Evolutionary conservation across 129 eudicot species (phyloP).

Genomic region (Flaveria sonorensis): DNA sequence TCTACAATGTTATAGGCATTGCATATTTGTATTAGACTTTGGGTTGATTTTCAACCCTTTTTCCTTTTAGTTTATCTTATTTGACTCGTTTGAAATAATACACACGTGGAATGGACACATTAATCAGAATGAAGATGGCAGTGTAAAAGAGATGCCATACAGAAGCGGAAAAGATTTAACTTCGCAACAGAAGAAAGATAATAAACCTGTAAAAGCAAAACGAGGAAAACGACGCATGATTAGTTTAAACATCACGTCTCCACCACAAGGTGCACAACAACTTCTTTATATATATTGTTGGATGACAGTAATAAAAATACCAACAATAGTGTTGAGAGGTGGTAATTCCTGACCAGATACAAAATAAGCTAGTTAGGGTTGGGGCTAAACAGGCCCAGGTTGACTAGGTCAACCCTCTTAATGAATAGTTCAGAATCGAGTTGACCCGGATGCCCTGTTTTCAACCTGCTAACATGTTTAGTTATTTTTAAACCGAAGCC

Average conservation of each 20-base stretch:
- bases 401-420: background rate
- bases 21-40: too few relatives aligned
- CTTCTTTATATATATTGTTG: background rate
- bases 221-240: conserved; percentile 40
- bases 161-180: conserved; percentile 26
- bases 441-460: background rate
- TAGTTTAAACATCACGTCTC: conserved; percentile 29
- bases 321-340: background rate
- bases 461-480: background rate
- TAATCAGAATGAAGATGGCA: conserved; percentile 29
- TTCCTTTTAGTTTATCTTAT: background rate
- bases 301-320: background rate
- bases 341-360: background rate
- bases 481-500: too few relatives aligned
- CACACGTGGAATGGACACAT: background rate
- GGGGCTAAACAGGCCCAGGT: background rate
- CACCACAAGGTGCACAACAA: conserved; percentile 42
- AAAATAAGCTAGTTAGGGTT: background rate
- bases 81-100: background rate
- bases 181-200: conserved; percentile 22
- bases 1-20: background rate
- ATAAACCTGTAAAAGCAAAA: conserved; percentile 42
- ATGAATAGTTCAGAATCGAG: too few relatives aligned
- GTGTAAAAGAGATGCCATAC: conserved; percentile 11
- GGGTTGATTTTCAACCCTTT: too few relatives aligned